Evolutionary conservation across 2,329 filamentous ascomycete species (phyloP).

Genomic region (Diaporthe vexans): DNA sequence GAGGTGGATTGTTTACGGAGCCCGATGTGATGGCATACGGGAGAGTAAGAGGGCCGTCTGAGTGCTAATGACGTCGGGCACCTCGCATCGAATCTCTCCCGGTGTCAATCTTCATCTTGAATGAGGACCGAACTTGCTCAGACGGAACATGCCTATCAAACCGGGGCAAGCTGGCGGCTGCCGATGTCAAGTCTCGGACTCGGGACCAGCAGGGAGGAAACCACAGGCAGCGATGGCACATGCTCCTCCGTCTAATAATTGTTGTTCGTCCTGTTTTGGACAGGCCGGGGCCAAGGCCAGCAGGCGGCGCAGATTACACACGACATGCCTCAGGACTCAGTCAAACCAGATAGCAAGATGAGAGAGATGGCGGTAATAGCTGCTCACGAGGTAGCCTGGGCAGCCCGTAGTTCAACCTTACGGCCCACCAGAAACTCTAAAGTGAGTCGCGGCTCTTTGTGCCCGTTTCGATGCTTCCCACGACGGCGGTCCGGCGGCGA

Average conservation of each 20-base stretch:
- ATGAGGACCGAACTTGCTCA: not conserved
- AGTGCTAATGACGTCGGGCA: constrained; percentile 12
- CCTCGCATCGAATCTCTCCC: constrained; percentile 32
- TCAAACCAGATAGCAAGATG: constrained; percentile 1
- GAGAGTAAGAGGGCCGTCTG: not conserved
- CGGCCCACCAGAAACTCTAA: constrained; percentile 28
- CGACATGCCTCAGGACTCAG: constrained; percentile 3
- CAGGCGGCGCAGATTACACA: not conserved
- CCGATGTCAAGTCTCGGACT: not conserved
- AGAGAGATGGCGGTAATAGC: not conserved
- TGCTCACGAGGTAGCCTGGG: not conserved
- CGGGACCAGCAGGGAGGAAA: not conserved
- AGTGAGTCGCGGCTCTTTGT: constrained; percentile 24
- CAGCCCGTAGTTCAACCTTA: constrained; percentile 21
- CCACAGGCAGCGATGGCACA: not conserved
- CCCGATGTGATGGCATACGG: not conserved
- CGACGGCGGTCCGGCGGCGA: constrained; percentile 11
- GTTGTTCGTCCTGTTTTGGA: constrained; percentile 17
- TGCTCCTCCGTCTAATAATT: constrained; percentile 4
- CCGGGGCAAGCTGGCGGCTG: constrained; percentile 1
- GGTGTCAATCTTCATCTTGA: constrained; percentile 30
- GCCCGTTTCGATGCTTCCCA: not conserved
- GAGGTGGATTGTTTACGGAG: not conserved
- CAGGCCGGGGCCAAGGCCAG: constrained; percentile 8
- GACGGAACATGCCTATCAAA: constrained; percentile 23